phyloP scores from a whole-genome alignment of 164 flowering plant genomes.

The Umbellularia californica region DNA sequence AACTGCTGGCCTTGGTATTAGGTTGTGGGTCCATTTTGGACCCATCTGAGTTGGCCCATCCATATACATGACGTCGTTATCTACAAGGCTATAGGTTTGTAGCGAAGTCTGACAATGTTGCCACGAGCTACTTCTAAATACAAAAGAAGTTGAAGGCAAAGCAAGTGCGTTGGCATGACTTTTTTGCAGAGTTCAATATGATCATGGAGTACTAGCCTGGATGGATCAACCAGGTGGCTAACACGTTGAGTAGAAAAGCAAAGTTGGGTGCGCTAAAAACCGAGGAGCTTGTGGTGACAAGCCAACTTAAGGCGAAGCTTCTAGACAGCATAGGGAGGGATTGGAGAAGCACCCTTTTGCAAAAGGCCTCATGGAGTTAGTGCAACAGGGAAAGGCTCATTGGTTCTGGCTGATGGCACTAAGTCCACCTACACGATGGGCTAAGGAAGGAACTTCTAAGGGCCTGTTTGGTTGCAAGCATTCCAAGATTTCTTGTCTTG shows the following conservation, averaged over 20 bases:
- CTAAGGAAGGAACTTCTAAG: too few relatives aligned
- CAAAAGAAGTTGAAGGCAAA: constrained; percentile 1
- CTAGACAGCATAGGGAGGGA: neutral
- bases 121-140: neutral
- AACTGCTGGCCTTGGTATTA: too few relatives aligned
- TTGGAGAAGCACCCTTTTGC: neutral
- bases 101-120: neutral
- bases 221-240: neutral
- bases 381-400: neutral
- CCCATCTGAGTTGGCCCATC: too few relatives aligned
- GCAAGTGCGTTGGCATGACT: constrained; percentile 5
- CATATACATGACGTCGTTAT: too few relatives aligned
- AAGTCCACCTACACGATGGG: too few relatives aligned
- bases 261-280: neutral
- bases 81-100: neutral
- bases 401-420: too few relatives aligned
- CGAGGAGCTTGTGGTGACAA: neutral
- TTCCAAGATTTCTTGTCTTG: too few relatives aligned
- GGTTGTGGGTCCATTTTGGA: too few relatives aligned
- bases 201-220: neutral
- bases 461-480: too few relatives aligned
- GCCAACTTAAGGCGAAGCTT: neutral
- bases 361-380: neutral
- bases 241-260: neutral
- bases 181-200: neutral